Evolutionary conservation across 2,329 filamentous ascomycete species (phyloP), one percentile per base, ranked within the genome.

Genomic region (Sporothrix mexicana): DNA sequence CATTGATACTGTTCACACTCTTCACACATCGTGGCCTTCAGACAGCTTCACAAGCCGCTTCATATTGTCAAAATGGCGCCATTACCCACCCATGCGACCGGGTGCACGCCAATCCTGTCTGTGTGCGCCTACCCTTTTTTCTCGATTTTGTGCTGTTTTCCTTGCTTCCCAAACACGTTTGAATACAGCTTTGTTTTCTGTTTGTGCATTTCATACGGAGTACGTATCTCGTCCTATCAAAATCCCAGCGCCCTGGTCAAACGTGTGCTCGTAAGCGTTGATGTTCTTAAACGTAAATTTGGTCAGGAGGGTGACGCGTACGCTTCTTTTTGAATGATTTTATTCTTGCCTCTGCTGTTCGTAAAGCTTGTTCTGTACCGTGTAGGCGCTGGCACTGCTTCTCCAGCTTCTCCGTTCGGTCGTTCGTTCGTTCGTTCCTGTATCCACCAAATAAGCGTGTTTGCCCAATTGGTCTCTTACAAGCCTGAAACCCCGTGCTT

Each of bases 31-130:
- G 15, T 25, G 23, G 57, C 41, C 49, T 43, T 64, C 51, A 47
- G 41, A 72, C 61, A 47, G 61, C 71, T 55, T 64, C 66, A 45
- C 25, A 47, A 69, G 41, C 55, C 67, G 72, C 72, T 70, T 73
- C 67, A 57, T 47, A 55, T 69, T 49, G 41, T 15, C 67, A 68
- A 77, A 79, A 77, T 81, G 79, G 80, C 78, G 78, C 78, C 78
- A 82, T 80, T 78, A 78, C 78, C 80, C 80, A 81, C 80, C 71
- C 71, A 57, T 61, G 57, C 62, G 69, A 73, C 71, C 75, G 59
- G 61, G 61, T 72, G 70, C 70, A 6, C 20, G 70, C 53, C 61
- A 66, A 53, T 47, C 47, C 57, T 69, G 61, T 57, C n/a, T 45
- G 43, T 62, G 36, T 3, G 23, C 13, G 17, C 23, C 17, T 43